Base-by-base conservation (phyloP, 2,329 filamentous ascomycete species). In the Exophiala xenobiotica region DNA sequence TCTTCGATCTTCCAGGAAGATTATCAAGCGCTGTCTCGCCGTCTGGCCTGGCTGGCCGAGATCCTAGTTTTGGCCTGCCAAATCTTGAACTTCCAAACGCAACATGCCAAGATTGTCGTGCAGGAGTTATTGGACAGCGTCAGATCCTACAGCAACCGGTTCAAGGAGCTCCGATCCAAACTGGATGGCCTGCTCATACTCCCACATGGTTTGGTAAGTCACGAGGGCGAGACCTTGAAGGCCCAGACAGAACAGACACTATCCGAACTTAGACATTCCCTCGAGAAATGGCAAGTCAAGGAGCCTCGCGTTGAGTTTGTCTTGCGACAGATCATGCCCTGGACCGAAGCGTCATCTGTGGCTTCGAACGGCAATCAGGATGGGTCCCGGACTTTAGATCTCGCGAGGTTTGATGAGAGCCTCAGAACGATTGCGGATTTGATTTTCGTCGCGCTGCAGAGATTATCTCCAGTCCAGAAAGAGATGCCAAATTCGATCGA, bases 391-490 rank as follows among this genome's bases (percentile, higher is more conserved):
- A 12, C 46, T 16, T 22, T 69, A 22, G 59, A 63, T 42, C 53
- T 75, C 18, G 63, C 76, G 14, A 65, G 70, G 0, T 78, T 90
- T 38, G 79, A 83, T 35, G 70, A 77, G 11, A 73, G 77, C 3
- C 68, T 90, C 1, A 79, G 88, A 29, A 78, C 70, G 1, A 74
- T 87, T n/a, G 80, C 86, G 40, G 88, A 95, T 67, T 81, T 82
- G 43, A 80, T 92, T 22, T 81, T 96, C 1, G 86, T 92, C 27
- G 85, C 87, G 1, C 78, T 95, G 41, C 90, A 96, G 67, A 82
- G 85, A 57, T 78, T 87, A 39, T 80, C 82, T 51, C 80, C 80
- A 54, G 70, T 76, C 2, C 71, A 82, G 6, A 68, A 73, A 8
- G 73, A 74, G 3, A 70, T 85, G 1, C 83, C 86, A 1, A 65